phyloP scores from a whole-genome alignment of 208 protist genomes.

The Strigomonas oncopelti region DNA sequence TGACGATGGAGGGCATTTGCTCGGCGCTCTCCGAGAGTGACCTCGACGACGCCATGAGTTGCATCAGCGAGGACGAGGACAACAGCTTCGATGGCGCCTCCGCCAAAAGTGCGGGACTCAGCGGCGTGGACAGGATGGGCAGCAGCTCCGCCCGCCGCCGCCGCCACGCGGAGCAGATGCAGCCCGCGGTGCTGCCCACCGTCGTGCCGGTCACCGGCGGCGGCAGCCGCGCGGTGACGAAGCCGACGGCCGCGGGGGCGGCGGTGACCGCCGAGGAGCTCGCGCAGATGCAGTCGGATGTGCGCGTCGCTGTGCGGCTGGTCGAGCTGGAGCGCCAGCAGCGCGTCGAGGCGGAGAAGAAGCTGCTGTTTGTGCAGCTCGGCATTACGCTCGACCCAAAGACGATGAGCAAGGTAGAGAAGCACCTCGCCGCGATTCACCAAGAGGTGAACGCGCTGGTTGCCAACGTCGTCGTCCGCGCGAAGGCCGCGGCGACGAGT shows the following conservation, averaged over 20 bases:
- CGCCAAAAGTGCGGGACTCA: no score
- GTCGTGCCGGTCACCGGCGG: not conserved
- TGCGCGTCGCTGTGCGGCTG: conserved; percentile 2
- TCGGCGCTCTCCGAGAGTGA: no score
- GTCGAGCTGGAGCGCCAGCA: conserved; percentile 49
- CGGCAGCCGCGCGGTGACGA: not conserved
- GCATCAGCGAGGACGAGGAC: no score
- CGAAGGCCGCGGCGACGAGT: conserved; percentile 23
- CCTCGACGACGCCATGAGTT: no score
- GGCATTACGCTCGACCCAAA: conserved; percentile 48
- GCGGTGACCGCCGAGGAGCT: conserved; percentile 3
- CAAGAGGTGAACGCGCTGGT: conserved; percentile 67
- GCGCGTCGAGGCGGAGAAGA: conserved; percentile 48
- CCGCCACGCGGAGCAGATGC: no score
- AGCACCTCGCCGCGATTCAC: conserved; percentile 46
- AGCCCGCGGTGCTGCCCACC: no score
- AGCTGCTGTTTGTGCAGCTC: conserved; percentile 35
- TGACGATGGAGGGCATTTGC: no score
- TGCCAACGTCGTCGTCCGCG: conserved; percentile 46
- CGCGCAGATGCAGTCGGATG: not conserved
- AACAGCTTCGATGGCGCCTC: no score
- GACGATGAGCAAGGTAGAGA: conserved; percentile 43
- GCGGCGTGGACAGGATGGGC: no score
- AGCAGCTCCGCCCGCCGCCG: no score
- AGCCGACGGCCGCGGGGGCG: not conserved